These are phyloP conservation scores for Plasmodium malariae DNA, from an alignment of 169 alveolate species.

Conservation along the genomic window DNA sequence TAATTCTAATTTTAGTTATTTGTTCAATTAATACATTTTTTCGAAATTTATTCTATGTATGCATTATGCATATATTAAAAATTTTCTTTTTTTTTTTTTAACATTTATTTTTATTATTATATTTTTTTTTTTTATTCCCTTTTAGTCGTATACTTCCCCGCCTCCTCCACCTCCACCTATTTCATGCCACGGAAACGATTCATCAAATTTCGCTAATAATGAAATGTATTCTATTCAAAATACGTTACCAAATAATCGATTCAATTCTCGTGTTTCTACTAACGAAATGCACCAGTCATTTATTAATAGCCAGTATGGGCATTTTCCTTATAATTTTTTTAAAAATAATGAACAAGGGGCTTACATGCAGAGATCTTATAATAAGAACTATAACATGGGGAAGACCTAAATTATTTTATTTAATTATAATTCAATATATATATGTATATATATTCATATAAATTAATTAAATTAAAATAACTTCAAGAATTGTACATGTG, in stretches of 20 bases:
- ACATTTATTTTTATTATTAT: not conserved
- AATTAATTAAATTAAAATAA: not conserved
- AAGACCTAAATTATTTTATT: conserved; percentile 22
- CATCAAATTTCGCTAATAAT: conserved; percentile 30
- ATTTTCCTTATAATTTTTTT: conserved; percentile 55
- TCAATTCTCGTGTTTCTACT: conserved; percentile 37
- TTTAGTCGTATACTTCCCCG: conserved; percentile 48
- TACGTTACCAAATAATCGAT: conserved; percentile 51
- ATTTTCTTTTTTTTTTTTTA: not conserved
- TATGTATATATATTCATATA: too few relatives aligned
- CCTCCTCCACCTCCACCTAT: conserved; percentile 78
- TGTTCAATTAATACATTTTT: too few relatives aligned
- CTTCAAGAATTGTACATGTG: not conserved
- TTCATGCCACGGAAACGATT: conserved; percentile 63
- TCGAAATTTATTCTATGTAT: too few relatives aligned
- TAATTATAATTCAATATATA: too few relatives aligned
- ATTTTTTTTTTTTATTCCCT: conserved; percentile 1
- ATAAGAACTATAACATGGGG: conserved; percentile 64
- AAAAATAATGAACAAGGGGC: conserved; percentile 68
- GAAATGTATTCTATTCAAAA: conserved; percentile 57
- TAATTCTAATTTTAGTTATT: too few relatives aligned
- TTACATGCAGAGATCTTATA: conserved; percentile 62
- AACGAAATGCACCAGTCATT: conserved; percentile 66
- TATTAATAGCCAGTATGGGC: conserved; percentile 58
- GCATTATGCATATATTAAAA: not conserved